Evolutionary conservation across 2,329 filamentous ascomycete genomes (phyloP).

Genomic region (Aspergillus ibericus): DNA sequence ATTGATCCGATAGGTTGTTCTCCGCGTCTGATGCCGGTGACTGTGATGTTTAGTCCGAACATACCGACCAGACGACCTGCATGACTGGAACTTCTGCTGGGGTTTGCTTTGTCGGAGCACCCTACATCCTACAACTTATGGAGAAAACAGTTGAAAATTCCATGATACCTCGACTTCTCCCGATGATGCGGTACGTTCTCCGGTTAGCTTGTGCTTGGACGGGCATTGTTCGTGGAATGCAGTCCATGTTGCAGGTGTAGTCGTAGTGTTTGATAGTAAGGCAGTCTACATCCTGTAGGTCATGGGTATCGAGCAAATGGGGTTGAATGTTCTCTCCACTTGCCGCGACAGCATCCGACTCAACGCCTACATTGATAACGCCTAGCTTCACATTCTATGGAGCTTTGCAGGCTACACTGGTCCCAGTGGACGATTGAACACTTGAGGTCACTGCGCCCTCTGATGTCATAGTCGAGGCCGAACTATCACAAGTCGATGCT

Average conservation of each 20-base stretch:
- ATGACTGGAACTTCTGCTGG: conserved; percentile 28
- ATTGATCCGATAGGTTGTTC: conserved; percentile 21
- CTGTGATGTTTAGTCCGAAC: conserved; percentile 19
- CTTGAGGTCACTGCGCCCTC: background rate
- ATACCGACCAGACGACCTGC: conserved; percentile 33
- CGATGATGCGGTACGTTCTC: background rate
- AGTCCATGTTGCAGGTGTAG: background rate
- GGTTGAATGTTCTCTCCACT: background rate
- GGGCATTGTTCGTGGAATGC: background rate
- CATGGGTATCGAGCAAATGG: background rate
- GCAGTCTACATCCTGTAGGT: background rate
- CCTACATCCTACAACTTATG: conserved; percentile 33
- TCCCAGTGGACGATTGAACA: background rate
- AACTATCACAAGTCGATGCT: too few relatives aligned
- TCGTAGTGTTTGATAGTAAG: background rate
- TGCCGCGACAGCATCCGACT: background rate
- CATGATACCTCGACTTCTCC: conserved; percentile 16
- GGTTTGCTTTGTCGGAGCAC: conserved; percentile 32
- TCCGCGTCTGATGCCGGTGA: conserved; percentile 29
- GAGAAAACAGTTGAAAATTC: conserved; percentile 42
- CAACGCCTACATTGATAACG: background rate
- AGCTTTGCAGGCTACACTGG: too few relatives aligned
- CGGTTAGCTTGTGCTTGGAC: background rate
- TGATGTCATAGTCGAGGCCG: background rate
- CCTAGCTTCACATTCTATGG: background rate